phyloP scores from a whole-genome alignment of 1,139 yeast species.

The Blastobotrys apis region DNA sequence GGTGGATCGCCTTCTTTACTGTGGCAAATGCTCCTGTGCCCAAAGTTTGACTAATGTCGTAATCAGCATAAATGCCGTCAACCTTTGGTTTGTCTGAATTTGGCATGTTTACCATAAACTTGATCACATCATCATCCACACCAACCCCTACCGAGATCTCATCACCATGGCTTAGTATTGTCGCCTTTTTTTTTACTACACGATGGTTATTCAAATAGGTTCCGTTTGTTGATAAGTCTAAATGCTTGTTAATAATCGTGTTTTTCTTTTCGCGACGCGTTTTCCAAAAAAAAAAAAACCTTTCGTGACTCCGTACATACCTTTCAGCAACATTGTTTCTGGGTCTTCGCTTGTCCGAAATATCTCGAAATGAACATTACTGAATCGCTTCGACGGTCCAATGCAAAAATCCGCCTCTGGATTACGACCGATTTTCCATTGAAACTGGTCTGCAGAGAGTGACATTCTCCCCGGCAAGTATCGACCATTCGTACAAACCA shows the following conservation, averaged over 20 bases:
- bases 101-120: slow-evolving; percentile 64
- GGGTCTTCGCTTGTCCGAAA: slow-evolving; percentile 18
- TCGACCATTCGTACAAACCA: slow-evolving; percentile 14
- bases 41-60: slow-evolving; percentile 71
- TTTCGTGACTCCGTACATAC: no score
- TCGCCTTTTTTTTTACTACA: slow-evolving; percentile 73
- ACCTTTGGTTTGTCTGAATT: slow-evolving; percentile 16
- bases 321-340: slow-evolving; percentile 23
- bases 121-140: slow-evolving; percentile 67
- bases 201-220: slow-evolving; percentile 75
- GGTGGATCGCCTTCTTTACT: slow-evolving; percentile 83
- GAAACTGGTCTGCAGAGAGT: slow-evolving; percentile 14
- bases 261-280: neutral
- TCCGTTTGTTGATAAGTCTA: slow-evolving; percentile 64
- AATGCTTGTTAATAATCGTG: neutral
- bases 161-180: slow-evolving; percentile 84
- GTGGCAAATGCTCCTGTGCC: slow-evolving; percentile 98
- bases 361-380: slow-evolving; percentile 68
- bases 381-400: slow-evolving; percentile 62
- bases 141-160: slow-evolving; percentile 90
- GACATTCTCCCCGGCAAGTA: slow-evolving; percentile 11
- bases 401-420: slow-evolving; percentile 57
- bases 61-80: slow-evolving; percentile 57
- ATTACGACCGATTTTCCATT: slow-evolving; percentile 79
- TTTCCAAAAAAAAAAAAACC: no score